Percentiles rank a stretch among this genome's conserved stretches.
phyloP scores from a whole-genome alignment of 2,329 filamentous ascomycete species.

The Sclerotinia subarctica region DNA sequence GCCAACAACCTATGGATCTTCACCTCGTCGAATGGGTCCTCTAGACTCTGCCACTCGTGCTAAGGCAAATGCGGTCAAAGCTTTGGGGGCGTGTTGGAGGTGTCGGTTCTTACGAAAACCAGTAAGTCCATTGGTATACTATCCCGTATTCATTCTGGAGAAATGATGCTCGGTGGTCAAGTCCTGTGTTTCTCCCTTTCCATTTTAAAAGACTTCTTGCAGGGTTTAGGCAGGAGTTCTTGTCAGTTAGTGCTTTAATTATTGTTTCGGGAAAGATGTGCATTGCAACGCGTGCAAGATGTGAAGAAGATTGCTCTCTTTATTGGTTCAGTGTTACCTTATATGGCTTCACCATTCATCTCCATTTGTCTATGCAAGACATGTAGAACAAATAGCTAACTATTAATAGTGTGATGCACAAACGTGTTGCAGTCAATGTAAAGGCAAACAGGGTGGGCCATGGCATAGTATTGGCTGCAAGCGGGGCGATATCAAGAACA shows the following conservation, averaged over 20 bases:
- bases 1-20: constrained; percentile 10
- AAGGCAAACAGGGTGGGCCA: constrained; percentile 9
- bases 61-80: constrained; percentile 24
- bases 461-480: constrained; percentile 24
- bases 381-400: neutral
- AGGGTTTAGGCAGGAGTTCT: neutral
- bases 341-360: neutral
- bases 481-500: constrained; percentile 21
- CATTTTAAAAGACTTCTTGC: too few relatives aligned
- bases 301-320: neutral
- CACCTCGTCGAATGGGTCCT: constrained; percentile 15
- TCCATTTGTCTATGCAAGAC: neutral
- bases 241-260: neutral
- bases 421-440: constrained; percentile 21
- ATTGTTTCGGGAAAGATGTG: neutral
- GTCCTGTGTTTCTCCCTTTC: neutral
- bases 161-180: neutral
- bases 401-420: constrained; percentile 14
- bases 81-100: constrained; percentile 26
- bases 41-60: constrained; percentile 19
- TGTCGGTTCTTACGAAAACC: constrained; percentile 24
- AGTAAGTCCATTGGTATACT: constrained; percentile 7
- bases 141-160: too few relatives aligned
- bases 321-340: neutral
- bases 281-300: neutral